phyloP scores from a whole-genome alignment of 2,329 filamentous ascomycete species.

The Colletotrichum sp. region DNA sequence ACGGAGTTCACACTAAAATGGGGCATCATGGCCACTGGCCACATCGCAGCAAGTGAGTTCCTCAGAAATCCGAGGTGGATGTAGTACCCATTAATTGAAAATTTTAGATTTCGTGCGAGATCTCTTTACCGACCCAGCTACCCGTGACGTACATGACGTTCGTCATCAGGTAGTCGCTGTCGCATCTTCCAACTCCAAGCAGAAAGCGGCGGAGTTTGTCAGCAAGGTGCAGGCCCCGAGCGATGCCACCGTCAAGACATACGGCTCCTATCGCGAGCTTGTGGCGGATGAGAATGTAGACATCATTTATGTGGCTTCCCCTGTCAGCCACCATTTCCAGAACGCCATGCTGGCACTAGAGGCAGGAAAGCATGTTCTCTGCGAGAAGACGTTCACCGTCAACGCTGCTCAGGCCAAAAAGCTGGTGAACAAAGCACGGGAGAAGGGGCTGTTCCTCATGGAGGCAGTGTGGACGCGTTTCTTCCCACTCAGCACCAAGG shows the following conservation, averaged over 20 bases:
- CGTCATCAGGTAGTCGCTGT: slow-evolving; percentile 82
- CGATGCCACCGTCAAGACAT: slow-evolving; percentile 65
- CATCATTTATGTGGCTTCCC: slow-evolving; percentile 88
- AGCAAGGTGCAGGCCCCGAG: slow-evolving; percentile 67
- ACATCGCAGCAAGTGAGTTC: not conserved
- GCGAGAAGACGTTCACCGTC: slow-evolving; percentile 89
- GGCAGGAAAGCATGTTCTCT: slow-evolving; percentile 86
- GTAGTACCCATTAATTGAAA: not conserved
- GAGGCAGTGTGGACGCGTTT: slow-evolving; percentile 91
- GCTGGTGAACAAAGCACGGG: slow-evolving; percentile 72
- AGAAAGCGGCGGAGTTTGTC: slow-evolving; percentile 75
- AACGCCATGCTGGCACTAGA: slow-evolving; percentile 83
- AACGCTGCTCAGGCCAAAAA: slow-evolving; percentile 78
- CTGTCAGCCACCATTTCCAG: slow-evolving; percentile 92
- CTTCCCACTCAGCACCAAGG: slow-evolving; percentile 81
- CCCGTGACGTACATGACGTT: slow-evolving; percentile 73
- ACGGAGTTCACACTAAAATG: not conserved
- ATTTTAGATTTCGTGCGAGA: slow-evolving; percentile 55
- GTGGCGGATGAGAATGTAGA: slow-evolving; percentile 80
- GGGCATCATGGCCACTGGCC: not conserved
- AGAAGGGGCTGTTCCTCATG: slow-evolving; percentile 80
- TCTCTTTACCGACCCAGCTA: slow-evolving; percentile 75
- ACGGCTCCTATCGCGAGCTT: slow-evolving; percentile 83
- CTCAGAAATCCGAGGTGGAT: rapidly evolving
- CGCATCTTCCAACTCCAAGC: slow-evolving; percentile 69